These are phyloP conservation scores for Colletotrichum euphorbiae DNA, from an alignment of 2,329 filamentous ascomycete genomes.

Conservation along the genomic window DNA sequence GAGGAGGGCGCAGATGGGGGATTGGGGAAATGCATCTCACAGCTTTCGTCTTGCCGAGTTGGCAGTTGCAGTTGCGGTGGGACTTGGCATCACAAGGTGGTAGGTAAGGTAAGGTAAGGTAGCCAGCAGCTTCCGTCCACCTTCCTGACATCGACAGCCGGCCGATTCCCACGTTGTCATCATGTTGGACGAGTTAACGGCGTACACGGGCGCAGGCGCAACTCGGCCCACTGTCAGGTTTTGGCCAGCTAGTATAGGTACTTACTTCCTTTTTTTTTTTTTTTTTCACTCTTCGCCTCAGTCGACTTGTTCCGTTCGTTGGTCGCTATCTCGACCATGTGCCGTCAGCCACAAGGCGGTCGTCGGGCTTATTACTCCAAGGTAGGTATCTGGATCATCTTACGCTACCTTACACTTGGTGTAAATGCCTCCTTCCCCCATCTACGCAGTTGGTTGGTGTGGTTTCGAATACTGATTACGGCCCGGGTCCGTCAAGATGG, in stretches of 20 bases:
- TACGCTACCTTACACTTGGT: background rate
- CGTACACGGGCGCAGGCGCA: background rate
- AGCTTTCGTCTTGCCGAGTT: no score
- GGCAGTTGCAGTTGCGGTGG: no score
- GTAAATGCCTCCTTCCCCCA: background rate
- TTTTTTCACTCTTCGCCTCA: background rate
- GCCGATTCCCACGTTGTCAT: no score
- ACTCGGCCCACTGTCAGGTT: no score
- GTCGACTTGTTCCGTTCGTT: background rate
- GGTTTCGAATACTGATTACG: background rate
- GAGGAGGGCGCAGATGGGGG: slow-evolving; percentile 10
- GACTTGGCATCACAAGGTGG: no score
- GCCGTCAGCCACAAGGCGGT: background rate
- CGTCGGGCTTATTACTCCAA: background rate
- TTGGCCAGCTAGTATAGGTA: background rate
- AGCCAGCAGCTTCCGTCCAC: background rate
- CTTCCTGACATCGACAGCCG: slow-evolving; percentile 2
- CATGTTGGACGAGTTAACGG: background rate
- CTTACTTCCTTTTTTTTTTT: background rate
- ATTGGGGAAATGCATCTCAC: slow-evolving; percentile 1
- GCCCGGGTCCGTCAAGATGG: slow-evolving; percentile 1
- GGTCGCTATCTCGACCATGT: background rate
- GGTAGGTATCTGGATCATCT: slow-evolving; percentile 4
- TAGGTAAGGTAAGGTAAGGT: no score
- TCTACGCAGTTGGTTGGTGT: slow-evolving; percentile 5